Evolutionary conservation across 129 eudicot genomes (phyloP), one percentile per base, ranked within the genome.

Genomic region (Artemisia tridentata): DNA sequence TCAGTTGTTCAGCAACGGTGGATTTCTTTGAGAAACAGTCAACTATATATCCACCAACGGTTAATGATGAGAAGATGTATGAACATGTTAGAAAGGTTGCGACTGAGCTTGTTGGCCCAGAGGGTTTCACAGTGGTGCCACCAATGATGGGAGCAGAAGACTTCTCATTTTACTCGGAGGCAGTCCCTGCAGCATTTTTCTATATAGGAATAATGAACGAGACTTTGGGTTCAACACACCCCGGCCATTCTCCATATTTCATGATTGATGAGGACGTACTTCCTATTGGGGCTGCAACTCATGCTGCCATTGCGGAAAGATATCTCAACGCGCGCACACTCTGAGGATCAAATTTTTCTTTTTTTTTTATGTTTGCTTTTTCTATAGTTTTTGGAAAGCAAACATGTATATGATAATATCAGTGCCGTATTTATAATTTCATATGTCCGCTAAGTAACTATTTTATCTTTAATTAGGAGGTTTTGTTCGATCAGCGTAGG

Each of bases 61-160:
- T 87, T 38, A 92, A 92, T 61, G 88, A 92, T 11, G 82, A 89
- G n/a, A 67, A 23, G 10, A 85, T 87, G 86, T 84, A 89, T 20
- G 89, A 84, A 62, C 97, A 93, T 11, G 91, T 89, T 49, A 89
- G 61, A 80, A 82, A 80, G 81, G 88, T 88, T 14, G 85, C 87
- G 5, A 25, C 63, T 4, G 97, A 93, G 72, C 69, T 93, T 52
- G 68, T 84, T 2, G 98, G 98, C 7, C 81, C 85, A 4, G 38
- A 71, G 18, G 80, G 72, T n/a, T 89, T 85, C 79, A 66, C 34
- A 18, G 88, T 84, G n/a, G 92, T 87, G 19, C 80, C 82, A 15
- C 96, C 92, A 9, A 31, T 92, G 62, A 92, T 92, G 98, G 98
- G 96, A 7, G 85, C 95, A 0, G 99, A 93, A 76, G 99, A 93